Evolutionary conservation across 306 rosid species (phyloP).

Genomic region (Elaeagnus macrophylla): DNA sequence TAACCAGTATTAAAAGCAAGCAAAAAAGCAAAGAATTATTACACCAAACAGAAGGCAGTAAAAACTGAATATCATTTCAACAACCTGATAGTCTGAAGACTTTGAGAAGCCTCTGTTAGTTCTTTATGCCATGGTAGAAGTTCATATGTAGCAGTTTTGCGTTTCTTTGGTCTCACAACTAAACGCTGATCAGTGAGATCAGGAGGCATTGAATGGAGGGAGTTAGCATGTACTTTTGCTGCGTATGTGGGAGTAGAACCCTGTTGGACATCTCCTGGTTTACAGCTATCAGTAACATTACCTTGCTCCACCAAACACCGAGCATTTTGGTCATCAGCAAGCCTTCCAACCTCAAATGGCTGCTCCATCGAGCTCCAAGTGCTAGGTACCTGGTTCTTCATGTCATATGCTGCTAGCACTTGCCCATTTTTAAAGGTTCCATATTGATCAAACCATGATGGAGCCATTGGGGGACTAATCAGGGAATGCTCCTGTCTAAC

Average conservation of each 20-base stretch:
- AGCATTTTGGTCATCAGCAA: constrained; percentile 47
- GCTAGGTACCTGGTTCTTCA: constrained; percentile 20
- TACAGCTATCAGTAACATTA: constrained; percentile 34
- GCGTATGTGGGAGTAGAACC: constrained; percentile 31
- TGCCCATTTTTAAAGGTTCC: constrained; percentile 79
- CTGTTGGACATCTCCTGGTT: constrained; percentile 28
- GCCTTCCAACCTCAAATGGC: constrained; percentile 33
- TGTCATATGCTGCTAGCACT: constrained; percentile 39
- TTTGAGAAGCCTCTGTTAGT: constrained; percentile 40
- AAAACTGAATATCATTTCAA: constrained; percentile 17
- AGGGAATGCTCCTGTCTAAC: constrained; percentile 48
- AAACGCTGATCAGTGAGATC: constrained; percentile 41
- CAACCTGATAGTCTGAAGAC: constrained; percentile 73
- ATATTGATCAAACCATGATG: constrained; percentile 90
- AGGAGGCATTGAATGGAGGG: constrained; percentile 32
- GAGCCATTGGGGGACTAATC: constrained; percentile 91
- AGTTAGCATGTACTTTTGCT: constrained; percentile 32
- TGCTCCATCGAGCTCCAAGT: constrained; percentile 46
- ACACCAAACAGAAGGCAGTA: not conserved
- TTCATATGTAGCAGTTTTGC: constrained; percentile 65
- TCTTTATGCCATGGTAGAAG: constrained; percentile 72
- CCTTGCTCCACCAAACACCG: constrained; percentile 40
- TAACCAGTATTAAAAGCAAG: not conserved
- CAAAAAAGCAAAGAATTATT: not conserved
- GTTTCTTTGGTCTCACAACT: constrained; percentile 57